Base-by-base conservation (phyloP, 352 stramenopile species). In the Phytophthora macrochlamydospora region DNA sequence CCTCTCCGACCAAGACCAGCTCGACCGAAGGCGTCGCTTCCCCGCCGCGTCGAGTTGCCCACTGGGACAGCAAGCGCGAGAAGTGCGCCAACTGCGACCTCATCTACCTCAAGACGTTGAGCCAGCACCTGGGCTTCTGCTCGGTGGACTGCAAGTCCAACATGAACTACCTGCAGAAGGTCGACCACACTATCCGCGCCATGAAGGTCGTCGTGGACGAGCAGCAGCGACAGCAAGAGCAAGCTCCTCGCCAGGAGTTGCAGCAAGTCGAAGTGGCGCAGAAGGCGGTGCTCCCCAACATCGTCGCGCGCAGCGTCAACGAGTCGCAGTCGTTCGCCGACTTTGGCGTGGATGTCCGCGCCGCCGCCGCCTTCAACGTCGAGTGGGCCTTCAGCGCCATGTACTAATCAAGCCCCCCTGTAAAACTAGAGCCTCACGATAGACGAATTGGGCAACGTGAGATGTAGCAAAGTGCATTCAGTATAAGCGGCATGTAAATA, bases 71-170 rank as follows among this genome's bases (percentile, higher is more conserved):
- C 59, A 95, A 94, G 75, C 87, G 87, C 62, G 80, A 91, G 38
- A 88, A 91, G 69, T 95, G 87, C 81, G 61, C 67, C 59, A 95
- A 95, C 75, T 95, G 87, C 73, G 73, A 85, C 46, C 84, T 83
- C 58, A 92, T 95, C 58, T 95, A 90, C 68, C 76, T 95, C 65
- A 93, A 92, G 70, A 92, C 85, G 43, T 70, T 92, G 18, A 94
- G 85, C 48, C 80, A 74, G 32, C 77, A 90, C 71, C 45, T 71
- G 18, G 84, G 83, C 68, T 94, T 83, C 62, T 95, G 87, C 79
- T 95, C 87, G 7, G 78, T 95, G 43, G 87, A 95, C 69, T 95
- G 87, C 76, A 93, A 95, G 76, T 93, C 85, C 51, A 95, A 95
- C 75, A 87, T 83, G 51, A 62, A 62, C 24, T 95, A 95, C 69